Evolutionary conservation across 805 yeast genomes (phyloP).

Genomic region (Ogataea methanolica): DNA sequence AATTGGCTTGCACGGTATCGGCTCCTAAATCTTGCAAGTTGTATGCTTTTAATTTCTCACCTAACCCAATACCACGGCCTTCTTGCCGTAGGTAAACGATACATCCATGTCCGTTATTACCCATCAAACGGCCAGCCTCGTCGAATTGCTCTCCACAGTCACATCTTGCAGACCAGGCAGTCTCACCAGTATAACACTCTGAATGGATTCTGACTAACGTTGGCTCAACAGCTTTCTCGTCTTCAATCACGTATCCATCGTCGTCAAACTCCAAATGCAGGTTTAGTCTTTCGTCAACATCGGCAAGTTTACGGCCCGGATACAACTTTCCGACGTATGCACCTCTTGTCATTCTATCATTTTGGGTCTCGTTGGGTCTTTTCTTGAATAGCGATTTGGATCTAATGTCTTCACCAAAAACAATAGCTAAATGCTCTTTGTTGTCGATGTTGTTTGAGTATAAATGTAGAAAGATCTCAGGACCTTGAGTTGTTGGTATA

Average conservation of each 20-base stretch:
- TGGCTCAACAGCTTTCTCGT: conserved; percentile 33
- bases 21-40: conserved; percentile 97
- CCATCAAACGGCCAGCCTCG: conserved; percentile 95
- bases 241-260: conserved; percentile 32
- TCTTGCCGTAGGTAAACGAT: conserved; percentile 95
- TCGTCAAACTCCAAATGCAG: conserved; percentile 38
- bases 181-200: conserved; percentile 98
- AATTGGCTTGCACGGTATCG: conserved; percentile 95
- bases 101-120: conserved; percentile 82
- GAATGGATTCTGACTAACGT: conserved; percentile 87
- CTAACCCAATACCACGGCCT: conserved; percentile 98
- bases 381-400: conserved; percentile 64
- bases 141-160: conserved; percentile 99
- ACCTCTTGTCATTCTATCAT: conserved; percentile 96
- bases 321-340: conserved; percentile 87
- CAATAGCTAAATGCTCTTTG: conserved; percentile 95
- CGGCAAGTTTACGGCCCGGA: conserved; percentile 80
- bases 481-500: conserved; percentile 93
- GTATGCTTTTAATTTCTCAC: conserved; percentile 95
- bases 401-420: conserved; percentile 88
- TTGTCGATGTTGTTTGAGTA: conserved; percentile 82
- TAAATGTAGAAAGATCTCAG: conserved; percentile 87
- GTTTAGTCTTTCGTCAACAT: conserved; percentile 44
- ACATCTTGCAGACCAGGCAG: conserved; percentile 98
- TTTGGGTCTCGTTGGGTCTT: conserved; percentile 72